phyloP scores from a whole-genome alignment of 2,329 filamentous ascomycete genomes.

The Exophiala viscosa region DNA sequence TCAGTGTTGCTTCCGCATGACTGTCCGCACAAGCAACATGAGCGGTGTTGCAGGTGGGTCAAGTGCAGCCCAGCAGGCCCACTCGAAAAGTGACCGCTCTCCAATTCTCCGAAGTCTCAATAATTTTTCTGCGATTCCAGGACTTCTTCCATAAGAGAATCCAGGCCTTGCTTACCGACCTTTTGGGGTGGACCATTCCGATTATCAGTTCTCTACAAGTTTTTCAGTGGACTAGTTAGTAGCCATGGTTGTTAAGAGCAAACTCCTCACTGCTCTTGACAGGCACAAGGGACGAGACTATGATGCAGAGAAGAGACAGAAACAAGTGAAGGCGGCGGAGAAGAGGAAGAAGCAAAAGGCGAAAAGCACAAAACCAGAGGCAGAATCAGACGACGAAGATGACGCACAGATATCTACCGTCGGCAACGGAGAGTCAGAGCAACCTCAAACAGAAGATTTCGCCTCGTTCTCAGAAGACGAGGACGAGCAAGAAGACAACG shows the following conservation, averaged over 20 bases:
- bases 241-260: conserved; percentile 53
- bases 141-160: neutral
- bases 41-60: too few relatives aligned
- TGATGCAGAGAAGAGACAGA: conserved; percentile 72
- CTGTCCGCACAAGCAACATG: too few relatives aligned
- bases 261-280: conserved; percentile 57
- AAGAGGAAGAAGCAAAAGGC: conserved; percentile 41
- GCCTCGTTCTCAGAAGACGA: conserved; percentile 8
- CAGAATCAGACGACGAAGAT: conserved; percentile 11
- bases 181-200: too few relatives aligned
- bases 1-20: too few relatives aligned
- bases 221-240: too few relatives aligned
- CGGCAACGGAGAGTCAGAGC: neutral
- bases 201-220: too few relatives aligned
- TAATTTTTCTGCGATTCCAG: neutral
- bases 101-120: neutral
- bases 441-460: conserved; percentile 12
- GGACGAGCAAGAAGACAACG: conserved; percentile 21
- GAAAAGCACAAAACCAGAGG: conserved; percentile 5
- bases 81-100: neutral
- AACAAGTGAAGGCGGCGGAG: conserved; percentile 52
- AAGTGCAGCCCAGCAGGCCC: neutral
- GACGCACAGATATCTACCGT: neutral
- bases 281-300: conserved; percentile 62
- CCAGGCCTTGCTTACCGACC: neutral